Conservation (phyloP, 2,329 filamentous ascomycete species). For the Colletotrichum sp. region DNA sequence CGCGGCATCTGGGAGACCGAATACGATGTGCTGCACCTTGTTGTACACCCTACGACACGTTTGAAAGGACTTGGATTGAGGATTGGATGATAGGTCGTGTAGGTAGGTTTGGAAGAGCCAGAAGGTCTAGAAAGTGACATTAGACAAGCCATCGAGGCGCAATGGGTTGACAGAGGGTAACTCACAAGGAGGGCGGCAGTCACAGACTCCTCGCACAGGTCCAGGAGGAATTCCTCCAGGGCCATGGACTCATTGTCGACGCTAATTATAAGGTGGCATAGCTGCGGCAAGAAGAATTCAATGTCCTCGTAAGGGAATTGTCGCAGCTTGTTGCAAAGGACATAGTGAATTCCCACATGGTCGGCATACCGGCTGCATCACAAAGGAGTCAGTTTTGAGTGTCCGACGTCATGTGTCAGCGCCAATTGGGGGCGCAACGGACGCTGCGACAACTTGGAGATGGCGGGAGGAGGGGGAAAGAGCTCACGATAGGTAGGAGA, state of each 20-base stretch:
- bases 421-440: neutral
- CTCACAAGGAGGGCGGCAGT: constrained; percentile 81
- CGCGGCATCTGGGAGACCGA: constrained; percentile 73
- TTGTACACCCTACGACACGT: constrained; percentile 86
- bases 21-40: constrained; percentile 87
- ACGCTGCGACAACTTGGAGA: neutral
- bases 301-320: constrained; percentile 91
- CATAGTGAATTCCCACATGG: constrained; percentile 89
- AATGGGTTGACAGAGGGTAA: constrained; percentile 21
- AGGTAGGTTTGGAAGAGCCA: constrained; percentile 91
- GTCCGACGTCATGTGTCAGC: neutral
- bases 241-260: constrained; percentile 93
- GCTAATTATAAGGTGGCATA: constrained; percentile 88
- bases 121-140: constrained; percentile 68
- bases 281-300: constrained; percentile 87
- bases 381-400: neutral
- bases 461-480: constrained; percentile 17
- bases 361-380: constrained; percentile 77
- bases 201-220: constrained; percentile 86
- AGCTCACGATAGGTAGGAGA: constrained; percentile 86
- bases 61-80: constrained; percentile 78
- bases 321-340: constrained; percentile 86
- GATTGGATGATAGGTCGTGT: constrained; percentile 77
- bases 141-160: neutral
- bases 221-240: constrained; percentile 84